Percentiles rank a stretch among this genome's conserved stretches.
Evolutionary conservation across 2,329 filamentous ascomycete species (phyloP).

Genomic region (Curvularia spicifera): DNA sequence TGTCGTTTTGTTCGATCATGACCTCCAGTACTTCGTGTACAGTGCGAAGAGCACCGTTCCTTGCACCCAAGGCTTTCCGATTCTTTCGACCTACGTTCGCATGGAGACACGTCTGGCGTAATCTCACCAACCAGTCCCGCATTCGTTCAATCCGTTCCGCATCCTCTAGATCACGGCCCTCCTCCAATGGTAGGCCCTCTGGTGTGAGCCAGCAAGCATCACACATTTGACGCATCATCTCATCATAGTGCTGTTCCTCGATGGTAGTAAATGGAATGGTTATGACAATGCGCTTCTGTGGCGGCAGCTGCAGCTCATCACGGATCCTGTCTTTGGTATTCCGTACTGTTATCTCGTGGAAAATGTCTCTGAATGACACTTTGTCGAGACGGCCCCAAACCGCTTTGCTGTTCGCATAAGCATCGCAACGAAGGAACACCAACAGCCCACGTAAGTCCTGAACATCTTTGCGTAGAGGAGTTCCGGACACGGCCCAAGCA

Average conservation of each 20-base stretch:
- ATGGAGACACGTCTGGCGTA: slow-evolving; percentile 85
- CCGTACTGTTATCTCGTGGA: slow-evolving; percentile 74
- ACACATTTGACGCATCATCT: slow-evolving; percentile 77
- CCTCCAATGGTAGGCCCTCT: slow-evolving; percentile 66
- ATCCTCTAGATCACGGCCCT: slow-evolving; percentile 70
- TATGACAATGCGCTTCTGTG: slow-evolving; percentile 85
- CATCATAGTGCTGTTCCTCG: slow-evolving; percentile 87
- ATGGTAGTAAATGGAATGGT: slow-evolving; percentile 88
- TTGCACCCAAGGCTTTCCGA: slow-evolving; percentile 65
- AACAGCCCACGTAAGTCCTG: slow-evolving; percentile 81
- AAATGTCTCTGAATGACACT: slow-evolving; percentile 70
- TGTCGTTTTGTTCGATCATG: slow-evolving; percentile 88
- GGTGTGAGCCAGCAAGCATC: slow-evolving; percentile 69
- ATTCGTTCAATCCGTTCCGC: slow-evolving; percentile 68
- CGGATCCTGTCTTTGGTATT: slow-evolving; percentile 85
- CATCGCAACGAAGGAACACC: slow-evolving; percentile 79
- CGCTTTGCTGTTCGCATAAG: slow-evolving; percentile 69
- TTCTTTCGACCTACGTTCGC: slow-evolving; percentile 78
- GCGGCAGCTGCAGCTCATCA: slow-evolving; percentile 77
- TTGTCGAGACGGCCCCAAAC: slow-evolving; percentile 76
- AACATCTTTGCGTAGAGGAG: slow-evolving; percentile 81
- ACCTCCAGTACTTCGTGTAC: slow-evolving; percentile 85
- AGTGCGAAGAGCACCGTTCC: slow-evolving; percentile 74
- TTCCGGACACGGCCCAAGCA: slow-evolving; percentile 91
- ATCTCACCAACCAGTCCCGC: slow-evolving; percentile 76